These are phyloP conservation scores for Salpingoeca rosetta DNA, from an alignment of 78 protist species.

Conservation along the genomic window DNA sequence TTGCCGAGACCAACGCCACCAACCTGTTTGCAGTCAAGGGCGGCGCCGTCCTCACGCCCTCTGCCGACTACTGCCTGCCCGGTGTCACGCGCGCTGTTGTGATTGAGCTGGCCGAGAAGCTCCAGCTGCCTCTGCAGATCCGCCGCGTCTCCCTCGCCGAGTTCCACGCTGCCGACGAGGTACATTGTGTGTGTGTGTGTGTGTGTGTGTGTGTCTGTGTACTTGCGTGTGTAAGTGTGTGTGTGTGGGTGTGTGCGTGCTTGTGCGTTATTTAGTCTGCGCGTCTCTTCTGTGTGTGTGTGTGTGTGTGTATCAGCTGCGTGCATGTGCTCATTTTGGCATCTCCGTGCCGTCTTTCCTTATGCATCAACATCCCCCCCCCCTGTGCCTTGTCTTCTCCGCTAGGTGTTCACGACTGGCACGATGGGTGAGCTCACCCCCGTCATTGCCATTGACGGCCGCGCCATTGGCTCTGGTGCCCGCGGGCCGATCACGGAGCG, in stretches of 20 bases:
- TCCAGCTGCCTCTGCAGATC: neutral
- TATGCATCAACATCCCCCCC: too few species aligned
- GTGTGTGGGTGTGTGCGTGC: too few species aligned
- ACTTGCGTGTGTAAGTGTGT: too few species aligned
- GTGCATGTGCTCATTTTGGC: too few species aligned
- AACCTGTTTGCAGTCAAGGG: neutral
- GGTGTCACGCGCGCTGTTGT: neutral
- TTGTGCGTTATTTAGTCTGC: too few species aligned
- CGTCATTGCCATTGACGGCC: neutral
- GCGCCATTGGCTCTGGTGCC: neutral
- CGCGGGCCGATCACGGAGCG: neutral
- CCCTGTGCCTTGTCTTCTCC: too few species aligned
- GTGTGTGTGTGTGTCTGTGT: too few species aligned
- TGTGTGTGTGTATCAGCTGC: too few species aligned
- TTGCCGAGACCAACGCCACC: neutral
- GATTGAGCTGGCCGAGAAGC: neutral
- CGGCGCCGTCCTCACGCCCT: neutral
- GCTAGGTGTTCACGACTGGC: neutral
- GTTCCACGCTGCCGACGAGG: neutral
- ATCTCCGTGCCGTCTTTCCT: too few species aligned
- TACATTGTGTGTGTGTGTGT: too few species aligned
- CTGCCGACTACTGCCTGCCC: neutral
- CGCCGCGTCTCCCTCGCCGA: neutral
- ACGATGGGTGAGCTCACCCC: neutral
- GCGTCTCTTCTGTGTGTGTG: too few species aligned